Conservation (phyloP, 2,329 filamentous ascomycete genomes). For the Massarina eburnea region DNA sequence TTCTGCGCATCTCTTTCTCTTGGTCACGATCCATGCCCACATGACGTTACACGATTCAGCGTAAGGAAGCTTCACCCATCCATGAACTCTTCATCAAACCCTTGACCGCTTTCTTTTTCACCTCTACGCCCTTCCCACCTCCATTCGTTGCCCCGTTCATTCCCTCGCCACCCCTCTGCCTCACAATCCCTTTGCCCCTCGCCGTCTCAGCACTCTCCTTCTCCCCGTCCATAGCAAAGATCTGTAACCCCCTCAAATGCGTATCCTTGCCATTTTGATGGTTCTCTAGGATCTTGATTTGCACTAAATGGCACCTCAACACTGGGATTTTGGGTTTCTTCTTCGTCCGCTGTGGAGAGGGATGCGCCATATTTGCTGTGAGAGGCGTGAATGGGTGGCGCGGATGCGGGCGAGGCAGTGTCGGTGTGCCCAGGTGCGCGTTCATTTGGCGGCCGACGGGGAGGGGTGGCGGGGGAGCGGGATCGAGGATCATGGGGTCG, state of each 20-base stretch:
- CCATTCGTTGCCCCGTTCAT: background rate
- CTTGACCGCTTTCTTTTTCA: conserved; percentile 1
- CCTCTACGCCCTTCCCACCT: background rate
- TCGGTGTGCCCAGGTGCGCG: background rate
- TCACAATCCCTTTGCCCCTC: conserved; percentile 16
- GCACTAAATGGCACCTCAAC: conserved; percentile 83
- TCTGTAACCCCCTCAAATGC: conserved; percentile 90
- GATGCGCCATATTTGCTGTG: conserved; percentile 11
- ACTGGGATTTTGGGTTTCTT: conserved; percentile 68
- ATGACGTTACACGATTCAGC: conserved; percentile 6
- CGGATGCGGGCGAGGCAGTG: conserved; percentile 10
- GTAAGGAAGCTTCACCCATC: conserved; percentile 22
- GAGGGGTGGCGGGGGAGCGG: background rate
- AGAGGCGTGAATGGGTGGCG: conserved; percentile 23
- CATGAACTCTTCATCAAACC: conserved; percentile 15
- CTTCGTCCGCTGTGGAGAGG: conserved; percentile 27
- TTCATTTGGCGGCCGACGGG: conserved; percentile 3
- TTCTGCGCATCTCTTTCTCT: background rate
- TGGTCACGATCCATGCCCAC: background rate
- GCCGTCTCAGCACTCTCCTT: conserved; percentile 12
- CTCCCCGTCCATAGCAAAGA: conserved; percentile 61
- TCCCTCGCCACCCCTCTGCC: background rate
- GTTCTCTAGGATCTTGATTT: conserved; percentile 90
- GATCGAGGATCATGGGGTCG: conserved; percentile 10
- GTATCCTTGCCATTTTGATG: conserved; percentile 99